Conservation (phyloP, 768 basidiomycete genomes). For the Strobilomyces dryophilus region DNA sequence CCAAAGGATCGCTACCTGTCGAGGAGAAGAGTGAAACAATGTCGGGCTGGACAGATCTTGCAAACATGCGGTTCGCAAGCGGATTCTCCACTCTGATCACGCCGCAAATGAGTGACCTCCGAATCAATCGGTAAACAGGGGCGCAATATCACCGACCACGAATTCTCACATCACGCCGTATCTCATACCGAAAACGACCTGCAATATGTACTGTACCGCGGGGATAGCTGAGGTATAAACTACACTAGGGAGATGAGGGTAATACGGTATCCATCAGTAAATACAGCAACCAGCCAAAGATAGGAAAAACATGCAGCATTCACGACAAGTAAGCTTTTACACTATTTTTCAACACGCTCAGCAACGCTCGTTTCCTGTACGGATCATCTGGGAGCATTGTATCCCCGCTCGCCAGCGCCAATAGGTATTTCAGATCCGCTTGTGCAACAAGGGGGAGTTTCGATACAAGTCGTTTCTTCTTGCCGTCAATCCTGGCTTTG, state of each 20-base stretch:
- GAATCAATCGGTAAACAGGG: constrained; percentile 1
- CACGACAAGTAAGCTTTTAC: constrained; percentile 27
- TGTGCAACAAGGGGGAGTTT: constrained; percentile 76
- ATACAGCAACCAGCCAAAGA: constrained; percentile 10
- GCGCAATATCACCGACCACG: neutral
- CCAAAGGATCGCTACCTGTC: constrained; percentile 57
- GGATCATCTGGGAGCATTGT: constrained; percentile 49
- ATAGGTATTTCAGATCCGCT: constrained; percentile 86
- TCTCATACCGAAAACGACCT: neutral
- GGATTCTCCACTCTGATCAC: constrained; percentile 18
- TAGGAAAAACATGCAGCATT: neutral
- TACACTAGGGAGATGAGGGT: neutral
- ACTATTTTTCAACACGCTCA: constrained; percentile 49
- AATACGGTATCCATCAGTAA: constrained; percentile 1
- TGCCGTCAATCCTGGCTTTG: constrained; percentile 67
- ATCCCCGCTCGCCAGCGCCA: constrained; percentile 55
- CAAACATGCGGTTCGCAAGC: constrained; percentile 41
- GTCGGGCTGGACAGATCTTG: constrained; percentile 53
- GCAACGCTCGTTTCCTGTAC: constrained; percentile 48
- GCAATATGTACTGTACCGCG: constrained; percentile 1
- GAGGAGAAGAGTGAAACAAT: constrained; percentile 75
- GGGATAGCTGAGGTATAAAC: constrained; percentile 7
- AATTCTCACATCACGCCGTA: neutral
- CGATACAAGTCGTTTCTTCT: constrained; percentile 47
- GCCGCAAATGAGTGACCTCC: constrained; percentile 12